phyloP scores from a whole-genome alignment of 768 basidiomycete species.

The Inosperma sp. region DNA sequence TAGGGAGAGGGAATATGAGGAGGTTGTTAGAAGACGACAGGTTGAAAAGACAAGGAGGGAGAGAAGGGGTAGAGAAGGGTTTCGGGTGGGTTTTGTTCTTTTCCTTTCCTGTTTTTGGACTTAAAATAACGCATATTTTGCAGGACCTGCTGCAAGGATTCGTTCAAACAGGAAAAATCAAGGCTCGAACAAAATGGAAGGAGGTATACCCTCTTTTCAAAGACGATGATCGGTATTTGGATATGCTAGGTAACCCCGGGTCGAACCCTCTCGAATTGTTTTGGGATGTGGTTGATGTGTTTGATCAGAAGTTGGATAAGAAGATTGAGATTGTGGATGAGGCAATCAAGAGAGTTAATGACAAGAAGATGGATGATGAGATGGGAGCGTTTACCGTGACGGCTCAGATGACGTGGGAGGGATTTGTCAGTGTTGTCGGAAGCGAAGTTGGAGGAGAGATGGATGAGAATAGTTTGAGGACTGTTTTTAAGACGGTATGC shows the following conservation, averaged over 20 bases:
- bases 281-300: conserved; percentile 86
- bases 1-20: conserved; percentile 87
- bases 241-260: conserved; percentile 88
- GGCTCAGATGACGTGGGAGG: conserved; percentile 60
- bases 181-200: conserved; percentile 88
- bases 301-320: conserved; percentile 81
- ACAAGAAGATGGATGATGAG: conserved; percentile 26
- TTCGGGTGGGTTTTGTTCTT: conserved; percentile 55
- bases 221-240: conserved; percentile 77
- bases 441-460: conserved; percentile 52
- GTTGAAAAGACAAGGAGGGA: conserved; percentile 83
- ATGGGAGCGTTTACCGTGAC: conserved; percentile 38
- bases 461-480: conserved; percentile 46
- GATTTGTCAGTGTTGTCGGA: conserved; percentile 56
- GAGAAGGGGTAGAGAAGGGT: conserved; percentile 86
- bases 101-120: neutral
- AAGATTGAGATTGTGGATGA: conserved; percentile 68
- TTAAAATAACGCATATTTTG: neutral
- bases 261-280: conserved; percentile 95
- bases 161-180: conserved; percentile 60
- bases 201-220: conserved; percentile 73
- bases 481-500: conserved; percentile 63
- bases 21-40: conserved; percentile 71
- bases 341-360: conserved; percentile 51
- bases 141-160: conserved; percentile 72